Base-by-base conservation (phyloP, 2,329 filamentous ascomycete species). In the Fusarium solani-melongenae region DNA sequence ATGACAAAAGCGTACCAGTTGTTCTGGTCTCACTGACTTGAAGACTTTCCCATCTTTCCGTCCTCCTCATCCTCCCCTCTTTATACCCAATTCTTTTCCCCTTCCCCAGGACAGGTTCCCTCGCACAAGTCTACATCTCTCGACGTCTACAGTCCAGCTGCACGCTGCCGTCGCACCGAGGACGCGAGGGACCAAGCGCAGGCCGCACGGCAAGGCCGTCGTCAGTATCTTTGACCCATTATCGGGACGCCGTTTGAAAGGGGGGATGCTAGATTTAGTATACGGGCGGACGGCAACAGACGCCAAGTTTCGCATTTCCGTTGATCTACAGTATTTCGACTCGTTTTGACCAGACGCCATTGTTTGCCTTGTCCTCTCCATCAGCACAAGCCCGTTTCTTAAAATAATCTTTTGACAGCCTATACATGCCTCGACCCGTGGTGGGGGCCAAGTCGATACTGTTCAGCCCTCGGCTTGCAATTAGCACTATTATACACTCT, bases 11-110 rank as follows among this genome's bases (percentile, higher is more conserved):
- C 56, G 65, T 51, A 57, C 55, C 63, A 38, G 70, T 38, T 38
- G 55, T 14, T 29, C 24, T 51, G 69, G 69, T 75, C 67, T 78
- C 74, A 76, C 68, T 76, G 55, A 49, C 64, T 53, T 66, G 61
- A 33, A 46, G 24, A 31, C 33, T 41, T 46, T 62, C n/a, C 65
- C 29, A 58, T 33, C 56, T 56, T 38, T 36, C 58, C 44, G 46
- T 41, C 59, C 60, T 66, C 51, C 66, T 64, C 70, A 58, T 66
- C 63, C 64, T 66, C 31, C 63, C 65, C 75, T 78, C 70, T 79
- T 76, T 80, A 77, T 78, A 78, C 70, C 64, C 49, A 69, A 70
- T 41, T 29, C 31, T 27, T 76, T 76, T 77, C 67, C 60, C 49
- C 69, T 44, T 22, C 29, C 22, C 49, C n/a, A 51, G 20, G 17